Base-by-base conservation (phyloP, 2,329 filamentous ascomycete species). In the Calonectria honghensis region DNA sequence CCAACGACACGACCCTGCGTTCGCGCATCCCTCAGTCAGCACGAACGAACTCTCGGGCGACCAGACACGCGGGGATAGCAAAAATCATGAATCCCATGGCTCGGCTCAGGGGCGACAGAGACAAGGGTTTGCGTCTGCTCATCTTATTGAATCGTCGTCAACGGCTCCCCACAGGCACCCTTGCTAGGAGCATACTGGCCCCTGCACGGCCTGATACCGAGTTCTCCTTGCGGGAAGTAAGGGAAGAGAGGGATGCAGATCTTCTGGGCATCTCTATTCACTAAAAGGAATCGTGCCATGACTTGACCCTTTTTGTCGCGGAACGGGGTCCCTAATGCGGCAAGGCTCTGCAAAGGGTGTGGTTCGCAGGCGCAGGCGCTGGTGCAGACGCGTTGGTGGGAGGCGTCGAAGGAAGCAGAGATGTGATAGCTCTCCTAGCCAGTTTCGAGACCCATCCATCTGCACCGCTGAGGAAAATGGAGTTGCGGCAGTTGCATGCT, bases 161-260 rank as follows among this genome's bases (percentile, higher is more conserved):
- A 73, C 72, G 72, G 59, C 59, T 67, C 72, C 32, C 72, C 72
- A 69, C 72, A 73, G 20, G 64, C 11, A 72, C 35, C 27, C 63
- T 48, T 37, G 45, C 37, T 61, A 61, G 57, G 59, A 61, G 24
- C 29, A 27, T 14, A 14, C 31, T 51, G 32, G 39, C 59, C 50
- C 31, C 64, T 48, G 67, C 57, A 41, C 59, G 35, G 65, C 65
- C 57, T 45, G 37, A 37, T 54, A 20, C 59, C 39, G 50, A 66
- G n/a, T 51, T 32, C 37, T 61, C 66, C 50, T 57, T 72, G 51
- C 69, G 27, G 31, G n/a, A 61, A 39, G 35, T 39, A 61, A 39
- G 57, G 59, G 37, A 32, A 57, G 41, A 64, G 31, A 59, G 48
- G 57, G 41, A 63, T 50, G 54, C 14, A 35, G 52, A 72, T 50